Evolutionary conservation across 2,329 filamentous ascomycete genomes (phyloP).

Genomic region (Biscogniauxia mediterranea): DNA sequence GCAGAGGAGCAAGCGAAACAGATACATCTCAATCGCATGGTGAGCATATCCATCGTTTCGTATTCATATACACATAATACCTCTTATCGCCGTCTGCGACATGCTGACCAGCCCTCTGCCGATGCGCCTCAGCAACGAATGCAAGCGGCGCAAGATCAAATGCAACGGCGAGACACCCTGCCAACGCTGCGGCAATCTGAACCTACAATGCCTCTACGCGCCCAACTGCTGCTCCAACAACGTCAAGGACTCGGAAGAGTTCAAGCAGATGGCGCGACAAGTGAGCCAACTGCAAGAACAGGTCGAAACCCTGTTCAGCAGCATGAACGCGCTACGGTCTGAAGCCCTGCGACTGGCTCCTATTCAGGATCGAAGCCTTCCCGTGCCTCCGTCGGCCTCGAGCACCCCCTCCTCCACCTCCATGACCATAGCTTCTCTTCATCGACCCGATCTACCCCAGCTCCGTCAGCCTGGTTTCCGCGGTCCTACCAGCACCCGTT

Average conservation of each 20-base stretch:
- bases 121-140: slow-evolving; percentile 57
- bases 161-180: slow-evolving; percentile 70
- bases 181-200: slow-evolving; percentile 66
- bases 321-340: slow-evolving; percentile 65
- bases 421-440: slow-evolving; percentile 42
- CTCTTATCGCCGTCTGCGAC: too few relatives aligned
- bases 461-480: slow-evolving; percentile 67
- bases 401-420: slow-evolving; percentile 43
- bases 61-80: too few relatives aligned
- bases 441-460: slow-evolving; percentile 45
- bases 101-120: neutral
- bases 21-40: slow-evolving; percentile 64
- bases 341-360: slow-evolving; percentile 47
- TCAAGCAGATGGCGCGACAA: slow-evolving; percentile 74
- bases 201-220: slow-evolving; percentile 63
- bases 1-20: slow-evolving; percentile 59
- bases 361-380: slow-evolving; percentile 41
- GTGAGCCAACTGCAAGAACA: slow-evolving; percentile 78
- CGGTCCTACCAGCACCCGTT: slow-evolving; percentile 81
- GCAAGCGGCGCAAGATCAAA: slow-evolving; percentile 73
- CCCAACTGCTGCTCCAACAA: slow-evolving; percentile 69
- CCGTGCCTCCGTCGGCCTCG: slow-evolving; percentile 35
- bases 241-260: slow-evolving; percentile 92
- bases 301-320: slow-evolving; percentile 73
- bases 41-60: slow-evolving; percentile 34